Conservation (phyloP, 306 rosid species). For the Ochetophila trinervis region DNA sequence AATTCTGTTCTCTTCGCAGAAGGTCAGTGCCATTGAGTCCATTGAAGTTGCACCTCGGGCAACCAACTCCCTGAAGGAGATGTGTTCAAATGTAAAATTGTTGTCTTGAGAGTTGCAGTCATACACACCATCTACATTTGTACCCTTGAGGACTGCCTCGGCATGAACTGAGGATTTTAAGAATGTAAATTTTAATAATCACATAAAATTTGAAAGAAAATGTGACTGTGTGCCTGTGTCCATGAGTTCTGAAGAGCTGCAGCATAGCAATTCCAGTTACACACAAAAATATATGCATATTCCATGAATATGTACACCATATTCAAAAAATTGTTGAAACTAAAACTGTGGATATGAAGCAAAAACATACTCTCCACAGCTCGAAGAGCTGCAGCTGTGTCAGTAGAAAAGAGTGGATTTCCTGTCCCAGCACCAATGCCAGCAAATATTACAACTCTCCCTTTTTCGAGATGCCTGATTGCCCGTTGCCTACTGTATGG, state of each 20-base stretch:
- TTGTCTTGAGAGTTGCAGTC: slow-evolving; percentile 51
- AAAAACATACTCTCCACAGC: slow-evolving; percentile 43
- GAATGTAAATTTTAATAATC: background rate
- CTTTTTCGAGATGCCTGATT: slow-evolving; percentile 50
- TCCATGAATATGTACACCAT: too few relatives aligned
- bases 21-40: slow-evolving; percentile 45
- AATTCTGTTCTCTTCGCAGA: slow-evolving; percentile 48
- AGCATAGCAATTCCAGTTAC: background rate
- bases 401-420: slow-evolving; percentile 46
- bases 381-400: slow-evolving; percentile 45
- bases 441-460: slow-evolving; percentile 52
- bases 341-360: background rate
- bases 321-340: background rate
- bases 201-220: slow-evolving; percentile 7
- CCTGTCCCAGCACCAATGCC: slow-evolving; percentile 49
- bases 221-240: background rate
- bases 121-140: slow-evolving; percentile 52
- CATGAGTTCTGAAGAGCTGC: background rate
- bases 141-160: slow-evolving; percentile 50
- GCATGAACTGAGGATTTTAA: slow-evolving; percentile 40
- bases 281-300: too few relatives aligned
- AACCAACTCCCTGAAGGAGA: slow-evolving; percentile 43
- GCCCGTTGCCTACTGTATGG: slow-evolving; percentile 53
- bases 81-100: slow-evolving; percentile 51
- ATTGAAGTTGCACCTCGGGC: slow-evolving; percentile 41